These are phyloP conservation scores for Yarrowia osloensis DNA, from an alignment of 805 yeast species.

Conservation along the genomic window DNA sequence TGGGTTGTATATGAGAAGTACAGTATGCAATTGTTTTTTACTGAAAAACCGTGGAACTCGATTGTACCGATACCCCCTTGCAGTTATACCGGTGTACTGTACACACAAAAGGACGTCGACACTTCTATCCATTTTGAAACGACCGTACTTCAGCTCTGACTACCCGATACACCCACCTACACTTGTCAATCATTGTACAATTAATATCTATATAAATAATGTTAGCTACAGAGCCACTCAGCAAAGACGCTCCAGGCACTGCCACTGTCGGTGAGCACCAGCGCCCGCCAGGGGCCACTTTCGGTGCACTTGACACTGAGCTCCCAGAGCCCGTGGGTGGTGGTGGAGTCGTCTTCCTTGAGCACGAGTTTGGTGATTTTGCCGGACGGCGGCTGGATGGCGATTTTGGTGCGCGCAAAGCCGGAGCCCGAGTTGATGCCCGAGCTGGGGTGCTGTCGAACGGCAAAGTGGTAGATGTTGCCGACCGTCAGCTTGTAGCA, in stretches of 20 bases:
- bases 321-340: slow-evolving; percentile 51
- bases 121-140: no score
- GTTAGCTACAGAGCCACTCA: slow-evolving; percentile 72
- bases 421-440: slow-evolving; percentile 48
- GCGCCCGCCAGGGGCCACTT: slow-evolving; percentile 78
- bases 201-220: slow-evolving; percentile 27
- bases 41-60: no score
- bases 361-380: slow-evolving; percentile 62
- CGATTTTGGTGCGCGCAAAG: slow-evolving; percentile 56
- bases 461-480: slow-evolving; percentile 63
- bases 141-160: no score
- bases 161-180: no score
- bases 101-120: no score
- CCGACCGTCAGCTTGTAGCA: slow-evolving; percentile 58
- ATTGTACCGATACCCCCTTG: no score
- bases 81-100: no score
- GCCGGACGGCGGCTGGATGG: slow-evolving; percentile 83
- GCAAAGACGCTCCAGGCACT: slow-evolving; percentile 86
- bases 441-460: slow-evolving; percentile 62
- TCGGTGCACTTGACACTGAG: slow-evolving; percentile 65
- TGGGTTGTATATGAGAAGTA: no score
- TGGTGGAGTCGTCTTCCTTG: slow-evolving; percentile 46
- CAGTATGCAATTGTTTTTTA: no score
- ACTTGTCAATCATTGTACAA: neutral
- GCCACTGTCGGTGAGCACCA: slow-evolving; percentile 75